These are phyloP conservation scores for Shiraia bambusicola DNA, from an alignment of 2,329 filamentous ascomycete genomes.

Conservation along the genomic window DNA sequence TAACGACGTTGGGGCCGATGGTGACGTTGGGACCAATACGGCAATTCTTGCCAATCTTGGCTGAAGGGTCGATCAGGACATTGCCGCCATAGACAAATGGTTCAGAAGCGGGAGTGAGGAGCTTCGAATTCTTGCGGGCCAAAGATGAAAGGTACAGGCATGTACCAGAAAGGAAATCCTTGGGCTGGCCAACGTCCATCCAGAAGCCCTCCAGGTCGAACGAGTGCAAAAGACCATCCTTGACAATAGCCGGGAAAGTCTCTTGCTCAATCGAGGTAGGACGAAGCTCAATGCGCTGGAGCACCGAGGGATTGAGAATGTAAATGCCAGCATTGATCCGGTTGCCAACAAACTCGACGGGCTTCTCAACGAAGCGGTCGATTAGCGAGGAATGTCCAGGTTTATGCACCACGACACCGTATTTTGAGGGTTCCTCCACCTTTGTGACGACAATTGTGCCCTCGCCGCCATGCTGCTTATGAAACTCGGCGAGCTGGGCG, in stretches of 20 bases:
- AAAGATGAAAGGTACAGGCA: conserved; percentile 94
- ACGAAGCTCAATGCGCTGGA: conserved; percentile 89
- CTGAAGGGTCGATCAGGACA: conserved; percentile 88
- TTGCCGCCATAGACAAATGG: conserved; percentile 90
- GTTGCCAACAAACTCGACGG: conserved; percentile 97
- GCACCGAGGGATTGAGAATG: conserved; percentile 90
- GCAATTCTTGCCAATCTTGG: conserved; percentile 98
- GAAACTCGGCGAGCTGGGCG: conserved; percentile 83
- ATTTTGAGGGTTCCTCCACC: conserved; percentile 98
- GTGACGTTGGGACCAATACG: conserved; percentile 96
- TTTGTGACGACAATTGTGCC: conserved; percentile 98
- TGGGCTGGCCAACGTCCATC: conserved; percentile 99
- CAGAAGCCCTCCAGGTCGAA: conserved; percentile 97
- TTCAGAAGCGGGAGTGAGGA: conserved; percentile 71
- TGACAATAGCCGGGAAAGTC: conserved; percentile 92
- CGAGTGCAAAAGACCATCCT: conserved; percentile 87
- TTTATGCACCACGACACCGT: conserved; percentile 97
- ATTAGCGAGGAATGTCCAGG: conserved; percentile 87
- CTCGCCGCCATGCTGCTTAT: conserved; percentile 89
- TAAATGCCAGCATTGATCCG: conserved; percentile 98
- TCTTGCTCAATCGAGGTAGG: conserved; percentile 98
- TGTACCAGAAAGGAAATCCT: conserved; percentile 95
- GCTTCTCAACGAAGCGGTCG: conserved; percentile 99
- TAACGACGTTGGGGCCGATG: conserved; percentile 86
- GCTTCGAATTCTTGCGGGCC: conserved; percentile 84